Base-by-base conservation (phyloP, 371 early-diverging fungal species). In the Mucor mucedo region DNA sequence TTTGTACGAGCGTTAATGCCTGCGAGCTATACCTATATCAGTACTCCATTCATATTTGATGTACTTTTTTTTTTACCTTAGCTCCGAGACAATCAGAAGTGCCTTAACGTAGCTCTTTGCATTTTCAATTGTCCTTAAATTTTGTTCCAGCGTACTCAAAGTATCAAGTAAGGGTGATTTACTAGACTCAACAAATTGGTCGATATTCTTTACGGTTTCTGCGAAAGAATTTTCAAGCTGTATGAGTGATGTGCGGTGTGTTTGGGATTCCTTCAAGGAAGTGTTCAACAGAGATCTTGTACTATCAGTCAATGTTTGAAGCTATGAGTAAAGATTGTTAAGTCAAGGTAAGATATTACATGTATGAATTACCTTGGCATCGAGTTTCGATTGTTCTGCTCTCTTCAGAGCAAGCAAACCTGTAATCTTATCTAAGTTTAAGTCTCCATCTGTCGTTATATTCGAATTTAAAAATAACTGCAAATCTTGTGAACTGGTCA, bases 41-140 rank as follows among this genome's bases (percentile, higher is more conserved):
- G 16, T 14, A 58, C 11, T 28, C 47, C 2, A 8, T 4, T 33
- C 6, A 41, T n/a, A 14, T 9, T 2, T 14, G 41, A 9, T 55
- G 0, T 4, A 21, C n/a, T 3, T 21, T 2, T 21, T 8, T 14
- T 6, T 30, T 27, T 75, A 78, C 81, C 74, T 70, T n/a, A 77
- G 49, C 28, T 80, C 72, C 16, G 70, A 58, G 4, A 65, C 72
- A 14, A 73, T 68, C 11, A 78, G 45, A 2, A 82, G 52, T 5
- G 73, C 63, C 35, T 78, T 78, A 4, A 79, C 42, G 54, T 77
- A 77, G 4, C 48, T 49, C 27, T 68, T 71, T 1, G 78, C 68
- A 32, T 64, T 58, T 39, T 76, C 71, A 11, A 77, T 49, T 8
- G 50, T 63, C 16, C 55, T 68, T 11, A 80, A 39, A 45, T 75